Evolutionary conservation across 768 basidiomycete species (phyloP), one percentile per base, ranked within the genome.

Genomic region (Tulasnella sp.): DNA sequence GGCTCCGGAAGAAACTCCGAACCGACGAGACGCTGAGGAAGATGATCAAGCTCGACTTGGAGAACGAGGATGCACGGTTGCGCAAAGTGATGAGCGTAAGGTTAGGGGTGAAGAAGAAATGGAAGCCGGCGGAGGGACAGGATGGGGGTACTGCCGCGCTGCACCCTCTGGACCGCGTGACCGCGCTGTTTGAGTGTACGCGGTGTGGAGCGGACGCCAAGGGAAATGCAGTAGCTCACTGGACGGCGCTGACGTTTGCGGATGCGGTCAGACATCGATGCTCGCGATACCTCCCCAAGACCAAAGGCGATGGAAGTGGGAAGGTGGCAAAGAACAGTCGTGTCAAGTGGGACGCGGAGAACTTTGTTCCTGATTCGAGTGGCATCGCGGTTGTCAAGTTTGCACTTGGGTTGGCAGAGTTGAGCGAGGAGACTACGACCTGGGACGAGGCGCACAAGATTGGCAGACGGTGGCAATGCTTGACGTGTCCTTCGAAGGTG

Each of bases 151-250:
- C 44, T 1, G 41, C 67, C 16, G 69, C 16, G 8, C 41, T n/a
- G 17, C 69, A 70, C 35, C 69, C 69, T n/a, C 32, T 62, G 29
- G 69, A 70, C 22, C 69, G 69, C 22, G 19, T 52, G 9, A 70
- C 69, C 29, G 41, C 69, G 1, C 47, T 70, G 9, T 70, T 70
- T 32, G 69, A 70, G 34, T 70, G 69, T 37, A 29, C 41, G 47
- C 52, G 59, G 26, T 70, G 69, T 19, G 16, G 26, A 32, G 22
- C 52, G 7, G 52, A 59, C 11, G n/a, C 32, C 22, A 59, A 40
- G 41, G 47, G 59, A 9, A 70, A 62, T 22, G 22, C 40, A 59
- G 36, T 22, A 19, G 47, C 17, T 14, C 47, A 14, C 59, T 22
- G 36, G 9, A 62, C 47, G 0, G n/a, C 16, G 26, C 39, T 70